phyloP scores from a whole-genome alignment of 768 basidiomycete species.

The Leucosporidium yakuticum region DNA sequence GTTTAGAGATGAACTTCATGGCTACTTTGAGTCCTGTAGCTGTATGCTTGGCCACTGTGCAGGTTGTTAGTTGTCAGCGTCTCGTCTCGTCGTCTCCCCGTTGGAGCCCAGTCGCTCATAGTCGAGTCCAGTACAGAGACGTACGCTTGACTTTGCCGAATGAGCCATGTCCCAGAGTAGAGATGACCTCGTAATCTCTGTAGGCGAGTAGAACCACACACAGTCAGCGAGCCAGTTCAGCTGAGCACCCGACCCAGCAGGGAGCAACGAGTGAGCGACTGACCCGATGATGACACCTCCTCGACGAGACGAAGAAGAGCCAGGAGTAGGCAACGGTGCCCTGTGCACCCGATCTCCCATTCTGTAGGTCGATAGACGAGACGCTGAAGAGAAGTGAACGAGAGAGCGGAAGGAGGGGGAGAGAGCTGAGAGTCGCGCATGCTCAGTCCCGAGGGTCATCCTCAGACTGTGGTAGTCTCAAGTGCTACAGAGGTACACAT shows the following conservation, averaged over 20 bases:
- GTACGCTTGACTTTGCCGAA: constrained; percentile 99
- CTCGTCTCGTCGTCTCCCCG: background rate
- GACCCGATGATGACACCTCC: constrained; percentile 15
- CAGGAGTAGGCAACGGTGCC: constrained; percentile 26
- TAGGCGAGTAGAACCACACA: background rate
- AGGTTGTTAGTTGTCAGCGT: constrained; percentile 9
- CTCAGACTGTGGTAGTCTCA: no score
- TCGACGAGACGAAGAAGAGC: background rate
- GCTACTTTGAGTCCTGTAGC: constrained; percentile 93
- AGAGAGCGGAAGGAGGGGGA: no score
- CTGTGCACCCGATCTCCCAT: constrained; percentile 11
- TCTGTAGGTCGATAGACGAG: background rate
- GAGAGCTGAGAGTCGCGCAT: no score
- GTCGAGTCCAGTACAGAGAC: constrained; percentile 42
- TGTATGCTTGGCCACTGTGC: constrained; percentile 80
- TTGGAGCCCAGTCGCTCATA: background rate
- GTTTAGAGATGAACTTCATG: constrained; percentile 95
- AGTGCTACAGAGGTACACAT: no score
- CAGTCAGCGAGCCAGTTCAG: background rate
- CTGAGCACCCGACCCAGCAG: no score
- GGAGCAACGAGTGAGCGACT: constrained; percentile 2
- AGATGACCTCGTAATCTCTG: constrained; percentile 34
- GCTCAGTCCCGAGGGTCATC: no score
- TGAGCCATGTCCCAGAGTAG: constrained; percentile 89
- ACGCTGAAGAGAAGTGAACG: no score